A percentile compares a stretch with the other conserved stretches of the same genome.
Conservation (phyloP, 768 basidiomycete genomes). For the Agaricus sinodeliciosus region DNA sequence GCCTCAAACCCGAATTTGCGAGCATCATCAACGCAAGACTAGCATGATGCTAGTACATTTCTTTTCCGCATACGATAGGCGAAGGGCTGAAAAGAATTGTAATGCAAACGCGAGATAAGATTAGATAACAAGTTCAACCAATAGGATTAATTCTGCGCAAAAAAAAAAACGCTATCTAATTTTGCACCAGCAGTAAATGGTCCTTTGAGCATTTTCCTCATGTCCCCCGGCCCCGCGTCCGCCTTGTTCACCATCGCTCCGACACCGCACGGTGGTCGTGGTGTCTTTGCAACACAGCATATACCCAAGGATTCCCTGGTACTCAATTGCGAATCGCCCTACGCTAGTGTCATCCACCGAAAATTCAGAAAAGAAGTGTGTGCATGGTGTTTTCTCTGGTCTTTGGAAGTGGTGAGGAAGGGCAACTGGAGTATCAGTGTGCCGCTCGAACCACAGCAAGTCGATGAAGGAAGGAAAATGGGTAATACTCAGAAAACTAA, state of each 20-base stretch:
- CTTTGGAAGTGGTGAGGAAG: slow-evolving; percentile 36
- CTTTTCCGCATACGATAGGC: too few species aligned
- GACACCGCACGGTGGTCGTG: slow-evolving; percentile 46
- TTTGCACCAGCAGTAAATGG: background rate
- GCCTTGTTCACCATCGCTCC: slow-evolving; percentile 17
- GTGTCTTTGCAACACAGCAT: slow-evolving; percentile 38
- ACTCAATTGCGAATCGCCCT: slow-evolving; percentile 40
- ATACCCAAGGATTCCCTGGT: slow-evolving; percentile 39
- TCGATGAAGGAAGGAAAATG: background rate
- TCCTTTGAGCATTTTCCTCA: background rate
- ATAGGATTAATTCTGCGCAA: background rate
- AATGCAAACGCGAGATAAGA: background rate
- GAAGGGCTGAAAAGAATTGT: too few species aligned
- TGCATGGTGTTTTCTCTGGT: slow-evolving; percentile 57
- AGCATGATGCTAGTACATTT: slow-evolving; percentile 4
- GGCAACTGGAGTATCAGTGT: slow-evolving; percentile 34
- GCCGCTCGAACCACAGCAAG: slow-evolving; percentile 7
- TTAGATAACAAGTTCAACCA: slow-evolving; percentile 1
- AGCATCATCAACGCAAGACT: slow-evolving; percentile 77
- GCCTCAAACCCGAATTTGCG: slow-evolving; percentile 94
- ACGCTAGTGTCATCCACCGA: slow-evolving; percentile 51
- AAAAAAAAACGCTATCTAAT: slow-evolving; percentile 6
- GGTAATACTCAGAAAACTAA: background rate
- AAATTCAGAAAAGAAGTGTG: slow-evolving; percentile 65
- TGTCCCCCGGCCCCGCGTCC: slow-evolving; percentile 1